Evolutionary conservation across 1,284 basidiomycete species (phyloP), one percentile per base, ranked within the genome.

Genomic region (Trametes versicolor): DNA sequence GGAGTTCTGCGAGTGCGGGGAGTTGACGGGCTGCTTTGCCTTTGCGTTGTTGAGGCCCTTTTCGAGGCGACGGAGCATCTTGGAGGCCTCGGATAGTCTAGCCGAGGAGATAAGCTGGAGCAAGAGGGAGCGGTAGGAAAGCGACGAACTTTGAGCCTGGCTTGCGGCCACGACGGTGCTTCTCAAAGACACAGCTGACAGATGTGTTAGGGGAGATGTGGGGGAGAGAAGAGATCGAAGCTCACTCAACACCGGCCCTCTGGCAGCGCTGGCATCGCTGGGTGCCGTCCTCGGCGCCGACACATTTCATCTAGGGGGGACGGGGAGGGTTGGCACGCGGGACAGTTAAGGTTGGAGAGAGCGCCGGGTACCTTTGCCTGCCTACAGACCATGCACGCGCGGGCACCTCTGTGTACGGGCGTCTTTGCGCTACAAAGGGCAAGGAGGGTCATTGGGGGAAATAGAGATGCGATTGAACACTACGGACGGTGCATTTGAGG

Each of bases 1-100:
- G 74, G 72, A 63, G 71, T 77, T 71, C 62, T 77, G 73, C 58
- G 75, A 29, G 60, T 72, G 50, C 73, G 74, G 66, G 50, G 75
- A 72, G 43, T 69, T 72, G 29, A 69, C 74, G 60, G 85, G 85
- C 19, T 86, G 85, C 76, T 92, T 92, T 72, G 89, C 82, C 75
- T 93, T 93, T 43, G 90, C 89, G 56, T 79, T 88, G 75, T 89
- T 91, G 69, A 93, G 83, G 50, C 91, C 91, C 75, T 94, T 94
- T 80, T 94, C 92, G 52, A 94, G 82, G 52, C 91, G 87, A 63
- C 92, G 87, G 60, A 94, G 87, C 90, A 94, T 92, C 76, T 94
- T 94, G 53, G 92, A 94, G 47, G 91, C 91, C 74, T 94, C 93
- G 45, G 92, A 94, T 34, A 94, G 81, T 77, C 93, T 55, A 94